Evolutionary conservation across 306 rosid genomes (phyloP).

Genomic region (Cicer judaicum): DNA sequence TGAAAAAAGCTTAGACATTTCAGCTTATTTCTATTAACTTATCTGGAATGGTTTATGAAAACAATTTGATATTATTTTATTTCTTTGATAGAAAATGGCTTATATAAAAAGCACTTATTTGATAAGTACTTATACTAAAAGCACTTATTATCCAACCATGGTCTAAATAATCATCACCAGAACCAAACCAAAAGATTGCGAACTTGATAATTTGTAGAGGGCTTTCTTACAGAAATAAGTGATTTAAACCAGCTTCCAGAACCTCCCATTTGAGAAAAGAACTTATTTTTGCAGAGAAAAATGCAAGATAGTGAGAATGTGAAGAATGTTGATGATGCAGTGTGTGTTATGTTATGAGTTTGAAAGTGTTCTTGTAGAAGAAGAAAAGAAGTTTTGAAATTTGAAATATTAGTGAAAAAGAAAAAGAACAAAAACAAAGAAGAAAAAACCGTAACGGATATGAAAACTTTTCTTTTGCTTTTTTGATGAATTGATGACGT

Average conservation of each 20-base stretch:
- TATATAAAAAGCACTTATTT: too few species aligned
- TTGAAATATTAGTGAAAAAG: constrained; percentile 45
- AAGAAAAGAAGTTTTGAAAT: constrained; percentile 60
- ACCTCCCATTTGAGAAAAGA: constrained; percentile 66
- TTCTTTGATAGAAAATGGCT: too few species aligned
- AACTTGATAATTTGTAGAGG: constrained; percentile 60
- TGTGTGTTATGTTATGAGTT: constrained; percentile 1
- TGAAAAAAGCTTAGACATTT: too few species aligned
- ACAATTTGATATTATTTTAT: too few species aligned
- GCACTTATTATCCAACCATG: too few species aligned
- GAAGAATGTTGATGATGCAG: constrained; percentile 4
- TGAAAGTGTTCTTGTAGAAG: constrained; percentile 24
- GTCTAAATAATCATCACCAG: not conserved
- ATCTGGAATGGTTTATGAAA: too few species aligned
- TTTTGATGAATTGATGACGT: not conserved
- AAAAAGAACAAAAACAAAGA: constrained; percentile 24
- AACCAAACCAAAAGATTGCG: constrained; percentile 19
- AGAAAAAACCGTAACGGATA: constrained; percentile 46
- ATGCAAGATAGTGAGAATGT: constrained; percentile 1
- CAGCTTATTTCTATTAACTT: too few species aligned
- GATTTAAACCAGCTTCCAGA: constrained; percentile 88
- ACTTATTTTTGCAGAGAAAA: constrained; percentile 12
- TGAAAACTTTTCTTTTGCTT: constrained; percentile 39
- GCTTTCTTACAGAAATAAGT: constrained; percentile 61
- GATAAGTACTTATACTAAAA: too few species aligned